These are phyloP conservation scores for Shiraia bambusicola DNA, from an alignment of 2,329 filamentous ascomycete species.

Conservation along the genomic window DNA sequence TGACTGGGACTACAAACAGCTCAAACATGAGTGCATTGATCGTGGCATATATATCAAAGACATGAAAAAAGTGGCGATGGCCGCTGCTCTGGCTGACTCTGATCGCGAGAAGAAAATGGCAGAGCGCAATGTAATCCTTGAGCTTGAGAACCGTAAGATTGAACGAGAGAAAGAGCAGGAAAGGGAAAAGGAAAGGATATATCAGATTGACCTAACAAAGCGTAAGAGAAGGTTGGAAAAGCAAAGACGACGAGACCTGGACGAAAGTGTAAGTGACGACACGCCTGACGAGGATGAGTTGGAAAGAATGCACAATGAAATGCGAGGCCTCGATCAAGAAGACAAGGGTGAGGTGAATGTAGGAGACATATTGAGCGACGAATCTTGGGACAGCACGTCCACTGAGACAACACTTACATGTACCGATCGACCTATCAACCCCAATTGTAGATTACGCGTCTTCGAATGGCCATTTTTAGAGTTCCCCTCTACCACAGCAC, in stretches of 20 bases:
- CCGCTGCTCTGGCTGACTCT: conserved; percentile 21
- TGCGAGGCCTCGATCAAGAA: conserved; percentile 1
- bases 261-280: conserved; percentile 22
- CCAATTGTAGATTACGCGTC: conserved; percentile 22
- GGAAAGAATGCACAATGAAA: conserved; percentile 1
- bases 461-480: conserved; percentile 29
- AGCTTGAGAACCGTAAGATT: conserved; percentile 8
- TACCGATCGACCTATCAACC: conserved; percentile 1
- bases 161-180: conserved; percentile 13
- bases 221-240: conserved; percentile 10
- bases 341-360: conserved; percentile 2
- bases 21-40: conserved; percentile 20
- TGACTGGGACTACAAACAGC: conserved; percentile 22
- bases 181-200: conserved; percentile 5
- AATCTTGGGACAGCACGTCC: conserved; percentile 22
- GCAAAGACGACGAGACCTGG: conserved; percentile 7
- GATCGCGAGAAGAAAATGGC: conserved; percentile 11
- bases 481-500: conserved; percentile 10
- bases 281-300: conserved; percentile 7
- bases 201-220: conserved; percentile 8
- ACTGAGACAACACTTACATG: conserved; percentile 11
- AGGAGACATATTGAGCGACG: conserved; percentile 20
- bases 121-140: conserved; percentile 13
- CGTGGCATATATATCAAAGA: conserved; percentile 29
- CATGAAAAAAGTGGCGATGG: conserved; percentile 34